Evolutionary conservation across 352 stramenopile genomes (phyloP).

Genomic region (Globisporangium splendens): DNA sequence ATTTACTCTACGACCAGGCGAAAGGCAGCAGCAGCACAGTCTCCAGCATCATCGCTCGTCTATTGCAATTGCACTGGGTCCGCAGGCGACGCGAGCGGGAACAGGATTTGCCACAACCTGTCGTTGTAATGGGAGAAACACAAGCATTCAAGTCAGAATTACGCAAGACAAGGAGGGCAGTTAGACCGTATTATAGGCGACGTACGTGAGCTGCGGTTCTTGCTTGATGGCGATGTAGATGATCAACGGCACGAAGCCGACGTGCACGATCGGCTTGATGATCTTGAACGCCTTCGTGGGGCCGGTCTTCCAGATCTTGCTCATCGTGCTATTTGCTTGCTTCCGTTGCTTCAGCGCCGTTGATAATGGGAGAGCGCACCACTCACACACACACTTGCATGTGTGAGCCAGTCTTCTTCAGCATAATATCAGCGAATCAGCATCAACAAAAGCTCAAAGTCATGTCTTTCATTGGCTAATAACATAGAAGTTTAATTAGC

Average conservation of each 20-base stretch:
- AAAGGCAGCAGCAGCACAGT: too few species aligned
- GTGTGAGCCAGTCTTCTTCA: conserved; percentile 13
- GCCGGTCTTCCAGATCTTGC: conserved; percentile 77
- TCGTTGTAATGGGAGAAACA: conserved; percentile 1
- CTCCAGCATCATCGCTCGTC: background rate
- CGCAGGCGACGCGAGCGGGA: conserved; percentile 62
- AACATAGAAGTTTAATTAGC: too few species aligned
- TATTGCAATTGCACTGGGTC: conserved; percentile 50
- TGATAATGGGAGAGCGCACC: too few species aligned
- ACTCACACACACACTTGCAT: too few species aligned
- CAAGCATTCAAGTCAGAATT: background rate
- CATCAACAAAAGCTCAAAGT: too few species aligned
- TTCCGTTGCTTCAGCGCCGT: conserved; percentile 12
- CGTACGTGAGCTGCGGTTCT: conserved; percentile 69
- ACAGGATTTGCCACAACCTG: conserved; percentile 71
- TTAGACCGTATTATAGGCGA: conserved; percentile 2
- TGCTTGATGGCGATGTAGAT: conserved; percentile 79
- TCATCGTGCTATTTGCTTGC: conserved; percentile 18
- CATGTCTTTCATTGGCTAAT: too few species aligned
- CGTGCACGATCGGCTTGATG: conserved; percentile 84
- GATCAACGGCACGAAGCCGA: conserved; percentile 76
- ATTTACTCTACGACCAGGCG: too few species aligned
- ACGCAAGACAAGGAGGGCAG: background rate
- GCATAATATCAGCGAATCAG: background rate
- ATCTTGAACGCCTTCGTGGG: conserved; percentile 75